These are phyloP conservation scores for Tagetes patula DNA, from an alignment of 129 eudicot genomes.

Conservation along the genomic window DNA sequence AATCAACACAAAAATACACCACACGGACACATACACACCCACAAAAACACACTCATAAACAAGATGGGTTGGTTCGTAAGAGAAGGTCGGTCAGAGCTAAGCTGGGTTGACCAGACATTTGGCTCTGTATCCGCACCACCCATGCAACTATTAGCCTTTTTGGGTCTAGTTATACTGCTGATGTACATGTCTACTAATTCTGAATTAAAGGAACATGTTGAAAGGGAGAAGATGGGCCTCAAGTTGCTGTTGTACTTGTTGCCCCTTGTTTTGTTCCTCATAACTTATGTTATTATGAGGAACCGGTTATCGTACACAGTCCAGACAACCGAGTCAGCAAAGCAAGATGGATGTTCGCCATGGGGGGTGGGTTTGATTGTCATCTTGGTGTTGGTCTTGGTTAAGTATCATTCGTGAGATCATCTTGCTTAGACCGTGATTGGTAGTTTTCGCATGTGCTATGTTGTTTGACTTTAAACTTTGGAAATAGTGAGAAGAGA, in stretches of 20 bases:
- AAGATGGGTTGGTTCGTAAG: slow-evolving; percentile 37
- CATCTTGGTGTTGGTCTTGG: slow-evolving; percentile 54
- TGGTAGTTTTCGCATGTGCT: background rate
- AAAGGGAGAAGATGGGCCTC: slow-evolving; percentile 34
- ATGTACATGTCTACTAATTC: slow-evolving; percentile 38
- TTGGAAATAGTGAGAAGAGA: background rate
- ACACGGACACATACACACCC: background rate
- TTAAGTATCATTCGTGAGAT: slow-evolving; percentile 38
- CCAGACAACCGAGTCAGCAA: slow-evolving; percentile 26
- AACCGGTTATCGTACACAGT: slow-evolving; percentile 27
- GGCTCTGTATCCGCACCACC: slow-evolving; percentile 55
- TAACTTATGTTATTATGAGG: slow-evolving; percentile 26
- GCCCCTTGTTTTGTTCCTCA: slow-evolving; percentile 41
- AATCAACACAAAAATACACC: background rate
- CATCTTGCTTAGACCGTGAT: background rate
- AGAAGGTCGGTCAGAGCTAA: slow-evolving; percentile 38
- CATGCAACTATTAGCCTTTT: slow-evolving; percentile 48
- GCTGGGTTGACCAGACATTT: slow-evolving; percentile 55
- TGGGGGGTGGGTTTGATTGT: slow-evolving; percentile 53
- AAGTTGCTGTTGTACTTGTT: slow-evolving; percentile 44
- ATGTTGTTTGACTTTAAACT: background rate
- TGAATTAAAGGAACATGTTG: slow-evolving; percentile 38
- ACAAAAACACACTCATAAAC: background rate
- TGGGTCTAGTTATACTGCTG: slow-evolving; percentile 42
- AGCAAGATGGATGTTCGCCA: slow-evolving; percentile 50